Evolutionary conservation across 768 basidiomycete species (phyloP).

Genomic region (Plicaturopsis crispa): DNA sequence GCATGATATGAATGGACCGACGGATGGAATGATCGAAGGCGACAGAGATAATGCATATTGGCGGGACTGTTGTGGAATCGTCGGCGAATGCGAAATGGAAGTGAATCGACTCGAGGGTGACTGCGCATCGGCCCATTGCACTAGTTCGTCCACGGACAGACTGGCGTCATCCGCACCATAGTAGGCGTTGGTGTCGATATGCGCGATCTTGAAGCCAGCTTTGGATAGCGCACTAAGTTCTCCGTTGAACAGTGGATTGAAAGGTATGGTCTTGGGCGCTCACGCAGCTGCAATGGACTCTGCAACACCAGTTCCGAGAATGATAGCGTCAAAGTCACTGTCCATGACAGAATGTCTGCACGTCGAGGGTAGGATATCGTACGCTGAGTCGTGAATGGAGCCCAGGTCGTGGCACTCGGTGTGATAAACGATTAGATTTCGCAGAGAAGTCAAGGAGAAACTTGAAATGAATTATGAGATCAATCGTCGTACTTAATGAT

Average conservation of each 20-base stretch:
- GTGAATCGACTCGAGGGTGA: constrained; percentile 23
- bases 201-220: constrained; percentile 81
- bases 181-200: constrained; percentile 77
- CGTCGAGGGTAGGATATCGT: too few relatives aligned
- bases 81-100: constrained; percentile 34
- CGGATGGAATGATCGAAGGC: constrained; percentile 73
- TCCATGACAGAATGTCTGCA: constrained; percentile 21
- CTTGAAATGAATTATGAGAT: too few relatives aligned
- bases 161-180: constrained; percentile 84
- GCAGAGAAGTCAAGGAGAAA: too few relatives aligned
- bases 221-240: constrained; percentile 74
- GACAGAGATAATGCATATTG: constrained; percentile 84
- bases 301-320: constrained; percentile 74
- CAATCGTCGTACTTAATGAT: too few relatives aligned
- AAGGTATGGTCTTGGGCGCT: constrained; percentile 23
- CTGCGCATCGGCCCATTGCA: constrained; percentile 52
- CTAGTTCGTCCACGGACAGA: constrained; percentile 73
- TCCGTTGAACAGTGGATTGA: constrained; percentile 5
- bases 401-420: too few relatives aligned
- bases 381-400: too few relatives aligned
- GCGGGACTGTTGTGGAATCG: constrained; percentile 48
- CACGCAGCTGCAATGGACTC: constrained; percentile 89
- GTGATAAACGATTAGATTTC: too few relatives aligned
- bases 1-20: constrained; percentile 72
- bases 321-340: constrained; percentile 52